phyloP scores from a whole-genome alignment of 2,329 filamentous ascomycete genomes.

The Calonectria hawksworthii region DNA sequence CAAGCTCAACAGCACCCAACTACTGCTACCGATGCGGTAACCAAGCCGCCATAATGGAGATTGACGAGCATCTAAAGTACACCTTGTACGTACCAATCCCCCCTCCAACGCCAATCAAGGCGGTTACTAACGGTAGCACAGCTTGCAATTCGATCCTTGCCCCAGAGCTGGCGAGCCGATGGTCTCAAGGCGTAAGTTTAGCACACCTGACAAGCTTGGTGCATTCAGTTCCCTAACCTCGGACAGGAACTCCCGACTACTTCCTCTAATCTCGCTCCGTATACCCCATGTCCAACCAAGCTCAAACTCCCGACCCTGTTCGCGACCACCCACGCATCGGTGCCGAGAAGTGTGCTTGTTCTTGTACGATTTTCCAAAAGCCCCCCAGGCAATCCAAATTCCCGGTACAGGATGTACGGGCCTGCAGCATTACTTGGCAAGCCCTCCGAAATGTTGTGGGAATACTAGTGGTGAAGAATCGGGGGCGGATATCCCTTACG shows the following conservation, averaged over 20 bases:
- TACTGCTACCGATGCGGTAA: constrained; percentile 99
- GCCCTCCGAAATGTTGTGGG: constrained; percentile 31
- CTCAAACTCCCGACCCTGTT: constrained; percentile 37
- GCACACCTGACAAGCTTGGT: not conserved
- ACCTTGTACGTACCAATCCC: constrained; percentile 82
- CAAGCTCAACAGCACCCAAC: constrained; percentile 73
- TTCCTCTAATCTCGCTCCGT: constrained; percentile 80
- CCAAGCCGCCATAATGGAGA: constrained; percentile 99
- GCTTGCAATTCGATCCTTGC: constrained; percentile 99
- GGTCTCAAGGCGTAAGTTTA: constrained; percentile 86
- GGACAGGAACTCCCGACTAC: constrained; percentile 88
- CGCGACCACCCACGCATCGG: constrained; percentile 31
- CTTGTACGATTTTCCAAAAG: constrained; percentile 49
- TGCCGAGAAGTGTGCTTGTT: constrained; percentile 38
- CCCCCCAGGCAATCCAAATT: constrained; percentile 33
- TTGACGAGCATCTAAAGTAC: constrained; percentile 99
- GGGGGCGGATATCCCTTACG: constrained; percentile 27
- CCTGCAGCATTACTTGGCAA: constrained; percentile 37
- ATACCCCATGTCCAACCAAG: constrained; percentile 45
- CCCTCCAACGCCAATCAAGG: not conserved
- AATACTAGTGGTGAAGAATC: constrained; percentile 24
- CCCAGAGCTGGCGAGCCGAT: constrained; percentile 97
- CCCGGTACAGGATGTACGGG: constrained; percentile 41
- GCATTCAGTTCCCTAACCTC: constrained; percentile 31
- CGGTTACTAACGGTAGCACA: constrained; percentile 57